These are phyloP conservation scores for Melanogaster broomeanus DNA, from an alignment of 768 basidiomycete species.

Conservation along the genomic window DNA sequence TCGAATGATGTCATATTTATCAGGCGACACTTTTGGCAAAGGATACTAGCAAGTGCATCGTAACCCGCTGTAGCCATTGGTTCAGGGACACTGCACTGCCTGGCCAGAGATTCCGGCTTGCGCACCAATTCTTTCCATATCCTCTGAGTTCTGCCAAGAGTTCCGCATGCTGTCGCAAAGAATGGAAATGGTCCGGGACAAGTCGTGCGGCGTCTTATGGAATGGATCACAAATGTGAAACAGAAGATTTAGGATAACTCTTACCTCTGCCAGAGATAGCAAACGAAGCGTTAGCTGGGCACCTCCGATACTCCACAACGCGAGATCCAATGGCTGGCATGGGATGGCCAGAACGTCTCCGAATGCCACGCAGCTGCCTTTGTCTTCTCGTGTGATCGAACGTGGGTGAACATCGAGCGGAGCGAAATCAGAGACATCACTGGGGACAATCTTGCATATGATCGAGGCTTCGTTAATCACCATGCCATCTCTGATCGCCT, in stretches of 20 bases:
- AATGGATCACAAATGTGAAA: background rate
- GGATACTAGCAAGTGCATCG: slow-evolving; percentile 76
- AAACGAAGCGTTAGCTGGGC: slow-evolving; percentile 71
- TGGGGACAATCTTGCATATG: slow-evolving; percentile 41
- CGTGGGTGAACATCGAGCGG: slow-evolving; percentile 8
- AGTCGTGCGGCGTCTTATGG: slow-evolving; percentile 68
- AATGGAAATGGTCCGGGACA: slow-evolving; percentile 71
- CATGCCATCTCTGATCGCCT: slow-evolving; percentile 43
- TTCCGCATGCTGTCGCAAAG: slow-evolving; percentile 77
- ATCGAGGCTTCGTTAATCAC: slow-evolving; percentile 41
- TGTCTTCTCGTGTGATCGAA: background rate
- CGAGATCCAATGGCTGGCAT: slow-evolving; percentile 65
- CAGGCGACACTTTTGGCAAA: slow-evolving; percentile 68
- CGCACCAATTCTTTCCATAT: slow-evolving; percentile 87
- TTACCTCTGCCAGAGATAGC: slow-evolving; percentile 74
- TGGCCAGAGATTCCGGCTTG: slow-evolving; percentile 6
- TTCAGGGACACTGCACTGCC: background rate
- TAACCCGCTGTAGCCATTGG: slow-evolving; percentile 67
- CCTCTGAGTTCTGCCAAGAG: slow-evolving; percentile 93
- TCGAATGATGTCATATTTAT: slow-evolving; percentile 84
- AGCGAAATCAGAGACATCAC: slow-evolving; percentile 12
- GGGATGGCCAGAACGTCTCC: slow-evolving; percentile 66
- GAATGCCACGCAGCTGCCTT: slow-evolving; percentile 5
- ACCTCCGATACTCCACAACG: slow-evolving; percentile 84
- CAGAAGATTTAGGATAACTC: slow-evolving; percentile 11